A percentile compares a stretch with the other conserved stretches of the same genome.
Conservation (phyloP, 1,284 basidiomycete genomes). For the Rhodofomes roseus region DNA sequence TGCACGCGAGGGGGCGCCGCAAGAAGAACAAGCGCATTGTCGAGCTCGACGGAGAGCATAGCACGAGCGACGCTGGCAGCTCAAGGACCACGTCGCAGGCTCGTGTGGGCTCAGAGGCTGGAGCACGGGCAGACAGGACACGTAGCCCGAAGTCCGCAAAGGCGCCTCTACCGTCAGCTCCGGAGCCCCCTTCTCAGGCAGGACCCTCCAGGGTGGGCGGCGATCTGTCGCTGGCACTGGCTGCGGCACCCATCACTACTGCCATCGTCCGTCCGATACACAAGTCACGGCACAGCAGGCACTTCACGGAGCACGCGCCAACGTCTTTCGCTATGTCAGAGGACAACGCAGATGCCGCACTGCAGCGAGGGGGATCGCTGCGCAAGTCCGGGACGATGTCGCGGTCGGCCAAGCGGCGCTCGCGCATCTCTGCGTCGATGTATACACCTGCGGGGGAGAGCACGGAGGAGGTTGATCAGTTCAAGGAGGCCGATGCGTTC, state of each 20-base stretch:
- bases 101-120: neutral
- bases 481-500: constrained; percentile 62
- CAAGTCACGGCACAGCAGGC: constrained; percentile 34
- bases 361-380: constrained; percentile 11
- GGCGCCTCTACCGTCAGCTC: neutral
- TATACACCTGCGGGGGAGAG: constrained; percentile 48
- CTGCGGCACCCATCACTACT: constrained; percentile 8
- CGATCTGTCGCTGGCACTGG: neutral
- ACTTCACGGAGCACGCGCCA: constrained; percentile 44
- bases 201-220: neutral
- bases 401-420: constrained; percentile 43
- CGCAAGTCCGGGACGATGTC: constrained; percentile 25
- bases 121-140: neutral
- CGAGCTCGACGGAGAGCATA: constrained; percentile 47
- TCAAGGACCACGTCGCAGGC: constrained; percentile 23
- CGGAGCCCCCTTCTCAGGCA: neutral
- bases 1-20: constrained; percentile 41
- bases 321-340: constrained; percentile 5
- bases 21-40: constrained; percentile 70
- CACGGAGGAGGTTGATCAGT: constrained; percentile 29
- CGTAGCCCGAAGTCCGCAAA: neutral
- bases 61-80: constrained; percentile 27
- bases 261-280: constrained; percentile 14
- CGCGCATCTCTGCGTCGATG: constrained; percentile 52
- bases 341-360: constrained; percentile 2